Evolutionary conservation across 805 yeast species (phyloP), one percentile per base, ranked within the genome.

Genomic region (Sporopachydermia quercuum): DNA sequence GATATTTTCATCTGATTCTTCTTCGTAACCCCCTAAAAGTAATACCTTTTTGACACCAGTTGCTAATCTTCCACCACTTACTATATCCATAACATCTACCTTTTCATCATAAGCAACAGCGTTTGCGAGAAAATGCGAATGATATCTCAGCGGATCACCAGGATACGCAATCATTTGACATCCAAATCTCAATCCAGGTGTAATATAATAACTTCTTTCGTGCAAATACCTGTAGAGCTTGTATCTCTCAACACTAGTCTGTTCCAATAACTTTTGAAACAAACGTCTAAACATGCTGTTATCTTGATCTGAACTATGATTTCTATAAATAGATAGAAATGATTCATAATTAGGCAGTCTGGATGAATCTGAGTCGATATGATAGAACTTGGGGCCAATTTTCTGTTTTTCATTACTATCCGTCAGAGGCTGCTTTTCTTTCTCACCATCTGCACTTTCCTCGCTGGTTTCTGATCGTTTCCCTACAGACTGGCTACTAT

Each of bases 101-200:
- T 70, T 68, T 38, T 74, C 70, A 27, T 69, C 66, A 46, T 69
- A 61, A 17, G 56, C 59, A 11, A 64, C 47, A 0, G 76, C 64
- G 37, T 71, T 70, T 2, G 83, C 80, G 3, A 83, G 77, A 46
- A 76, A 65, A 56, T 89, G 96, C 2, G 96, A 81, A 58, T 89
- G 98, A 51, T 74, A 91, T 37, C 91, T 58, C 40, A 89, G 61
- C 4, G 97, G 94, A 54, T 89, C 98, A 1, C 96, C 97, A 0
- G 96, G 97, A 47, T 89, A 89, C 2, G 87, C 86, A 42, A 91
- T 71, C 50, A 74, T 86, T 40, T 75, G 75, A 3, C 95, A 93
- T 2, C 98, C 98, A 56, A 87, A 89, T 42, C 94, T 68, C 19
- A 86, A 61, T 0, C 98, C 98, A 0, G 97, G 96, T 19, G 85